Evolutionary conservation across 1,284 basidiomycete genomes (phyloP).

Genomic region (Ceratobasidium sp.): DNA sequence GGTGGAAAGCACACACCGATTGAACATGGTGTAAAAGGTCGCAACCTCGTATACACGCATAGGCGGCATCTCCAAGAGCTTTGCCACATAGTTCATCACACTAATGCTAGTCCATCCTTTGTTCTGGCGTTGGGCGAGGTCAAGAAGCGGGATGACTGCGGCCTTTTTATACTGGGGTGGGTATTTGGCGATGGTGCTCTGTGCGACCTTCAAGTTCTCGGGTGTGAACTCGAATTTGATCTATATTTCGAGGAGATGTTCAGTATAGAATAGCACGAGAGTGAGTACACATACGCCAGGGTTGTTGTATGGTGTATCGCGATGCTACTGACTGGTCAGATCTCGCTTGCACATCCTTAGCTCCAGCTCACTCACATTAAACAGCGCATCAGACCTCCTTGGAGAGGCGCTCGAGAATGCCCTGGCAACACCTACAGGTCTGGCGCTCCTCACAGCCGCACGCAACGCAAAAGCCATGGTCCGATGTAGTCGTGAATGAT

Average conservation of each 20-base stretch:
- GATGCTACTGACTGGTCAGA: constrained; percentile 67
- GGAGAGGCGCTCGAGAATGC: constrained; percentile 57
- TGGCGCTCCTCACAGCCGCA: constrained; percentile 17
- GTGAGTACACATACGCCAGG: constrained; percentile 62
- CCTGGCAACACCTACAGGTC: constrained; percentile 46
- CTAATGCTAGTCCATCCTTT: constrained; percentile 99
- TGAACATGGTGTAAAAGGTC: constrained; percentile 99
- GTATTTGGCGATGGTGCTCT: constrained; percentile 92
- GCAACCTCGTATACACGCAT: constrained; percentile 99
- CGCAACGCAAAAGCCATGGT: constrained; percentile 26
- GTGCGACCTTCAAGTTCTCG: constrained; percentile 82
- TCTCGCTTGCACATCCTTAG: constrained; percentile 17
- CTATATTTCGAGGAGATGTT: constrained; percentile 51
- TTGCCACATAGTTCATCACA: constrained; percentile 98
- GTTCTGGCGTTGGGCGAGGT: constrained; percentile 97
- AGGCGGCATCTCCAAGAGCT: constrained; percentile 90
- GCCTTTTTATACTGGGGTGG: constrained; percentile 98
- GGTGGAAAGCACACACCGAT: constrained; percentile 65
- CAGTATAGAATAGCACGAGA: not conserved
- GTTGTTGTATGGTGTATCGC: constrained; percentile 93
- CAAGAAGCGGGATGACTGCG: constrained; percentile 95
- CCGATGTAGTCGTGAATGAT: constrained; percentile 33
- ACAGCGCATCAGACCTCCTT: constrained; percentile 65
- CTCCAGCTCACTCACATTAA: constrained; percentile 57
- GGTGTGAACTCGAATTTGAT: constrained; percentile 89